These are phyloP conservation scores for Stropharia rugosoannulata DNA, from an alignment of 768 basidiomycete genomes.

Conservation along the genomic window DNA sequence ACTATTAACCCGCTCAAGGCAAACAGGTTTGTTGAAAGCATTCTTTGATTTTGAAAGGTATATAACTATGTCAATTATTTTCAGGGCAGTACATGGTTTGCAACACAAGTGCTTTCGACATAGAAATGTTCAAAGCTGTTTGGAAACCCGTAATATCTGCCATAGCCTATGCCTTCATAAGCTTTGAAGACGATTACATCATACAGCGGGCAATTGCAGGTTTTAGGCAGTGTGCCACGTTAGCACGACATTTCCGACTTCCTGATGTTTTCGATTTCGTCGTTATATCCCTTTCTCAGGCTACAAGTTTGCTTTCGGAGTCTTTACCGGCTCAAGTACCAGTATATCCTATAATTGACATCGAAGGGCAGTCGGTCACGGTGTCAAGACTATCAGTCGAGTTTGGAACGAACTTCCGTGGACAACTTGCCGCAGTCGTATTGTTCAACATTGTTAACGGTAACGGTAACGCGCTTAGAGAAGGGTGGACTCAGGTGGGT, in stretches of 20 bases:
- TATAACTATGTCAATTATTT: constrained; percentile 1
- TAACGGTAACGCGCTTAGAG: constrained; percentile 89
- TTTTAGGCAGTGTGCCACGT: constrained; percentile 94
- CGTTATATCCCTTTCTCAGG: constrained; percentile 88
- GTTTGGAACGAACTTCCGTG: constrained; percentile 94
- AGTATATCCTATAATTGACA: constrained; percentile 85
- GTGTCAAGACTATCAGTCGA: constrained; percentile 90
- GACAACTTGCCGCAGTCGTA: constrained; percentile 94
- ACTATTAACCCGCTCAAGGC: constrained; percentile 75
- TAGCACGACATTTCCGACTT: constrained; percentile 85
- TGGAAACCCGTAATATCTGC: constrained; percentile 96
- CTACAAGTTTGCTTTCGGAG: constrained; percentile 84
- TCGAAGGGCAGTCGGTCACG: constrained; percentile 87
- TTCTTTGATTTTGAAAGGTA: background rate
- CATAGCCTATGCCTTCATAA: constrained; percentile 93
- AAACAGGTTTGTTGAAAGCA: constrained; percentile 55
- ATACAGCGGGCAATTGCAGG: constrained; percentile 94
- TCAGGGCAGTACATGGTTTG: constrained; percentile 73
- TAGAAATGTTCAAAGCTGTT: constrained; percentile 89
- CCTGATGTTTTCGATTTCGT: constrained; percentile 98
- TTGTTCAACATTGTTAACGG: constrained; percentile 97
- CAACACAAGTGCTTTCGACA: constrained; percentile 80
- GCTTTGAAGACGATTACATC: constrained; percentile 94
- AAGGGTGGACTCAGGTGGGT: constrained; percentile 89
- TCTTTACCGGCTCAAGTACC: constrained; percentile 67